Base-by-base conservation (phyloP, 2,329 filamentous ascomycete genomes). In the Alternaria gansuensis region DNA sequence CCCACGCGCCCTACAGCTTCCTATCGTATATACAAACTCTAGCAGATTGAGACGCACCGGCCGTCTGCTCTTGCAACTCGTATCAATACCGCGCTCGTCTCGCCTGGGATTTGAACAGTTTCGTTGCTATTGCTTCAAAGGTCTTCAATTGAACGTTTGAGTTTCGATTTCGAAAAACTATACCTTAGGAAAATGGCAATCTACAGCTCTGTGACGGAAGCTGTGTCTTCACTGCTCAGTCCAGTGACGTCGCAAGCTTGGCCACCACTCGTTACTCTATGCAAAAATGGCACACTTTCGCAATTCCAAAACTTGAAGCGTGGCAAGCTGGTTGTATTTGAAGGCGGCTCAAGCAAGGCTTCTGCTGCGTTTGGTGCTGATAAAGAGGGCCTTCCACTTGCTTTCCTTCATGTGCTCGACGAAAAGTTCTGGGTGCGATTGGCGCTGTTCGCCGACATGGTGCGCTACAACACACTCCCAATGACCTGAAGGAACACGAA, bases 401-500 rank as follows among this genome's bases (percentile, higher is more conserved):
- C 86, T 3, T 83, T 87, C 65, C 76, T 91, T 33, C 80, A 83
- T 11, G 83, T 91, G 8, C 84, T 85, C 70, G 85, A 85, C 67
- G 88, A 90, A 62, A 81, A 86, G 29, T 91, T 91, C 72, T 92
- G 88, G 88, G 83, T 90, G 69, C 83, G 89, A 39, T 76, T 90
- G 51, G 82, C 88, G 44, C 77, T 92, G 28, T 90, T 90, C 70
- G 87, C 86, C 36, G 89, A 92, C 74, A 91, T 92, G 88, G 81
- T 82, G 64, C n/a, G 76, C 66, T 43, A 10, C 8, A 9, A 10
- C 11, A 40, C 23, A 24, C 9, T 33, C 33, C 14, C 8, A 2
- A 34, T 4, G 5, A 40, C n/a, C 11, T 3, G 13, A 21, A 21
- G 17, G 24, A 39, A 14, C 24, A 13, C 29, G 11, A 17, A 41